phyloP scores from a whole-genome alignment of 2,329 filamentous ascomycete species.

The Hymenotorrendiella dingleyae region DNA sequence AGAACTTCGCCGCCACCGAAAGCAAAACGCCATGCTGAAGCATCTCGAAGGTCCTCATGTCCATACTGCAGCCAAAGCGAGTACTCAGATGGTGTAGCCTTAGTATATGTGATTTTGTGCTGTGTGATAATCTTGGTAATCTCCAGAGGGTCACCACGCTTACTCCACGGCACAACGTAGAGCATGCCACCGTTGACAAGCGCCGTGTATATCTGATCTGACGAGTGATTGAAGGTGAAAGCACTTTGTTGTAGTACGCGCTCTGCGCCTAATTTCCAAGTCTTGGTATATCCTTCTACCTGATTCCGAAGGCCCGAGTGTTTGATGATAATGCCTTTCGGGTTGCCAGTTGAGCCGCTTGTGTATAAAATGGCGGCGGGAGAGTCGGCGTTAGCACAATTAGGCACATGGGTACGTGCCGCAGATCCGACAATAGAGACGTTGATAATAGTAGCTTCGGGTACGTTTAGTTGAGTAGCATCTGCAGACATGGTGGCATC shows the following conservation, averaged over 20 bases:
- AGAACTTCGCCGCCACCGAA: slow-evolving; percentile 5
- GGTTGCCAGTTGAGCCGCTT: slow-evolving; percentile 12
- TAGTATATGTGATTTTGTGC: slow-evolving; percentile 1
- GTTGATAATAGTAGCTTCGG: not conserved
- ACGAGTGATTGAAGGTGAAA: slow-evolving; percentile 7
- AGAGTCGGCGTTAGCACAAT: not conserved
- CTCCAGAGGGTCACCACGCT: slow-evolving; percentile 3
- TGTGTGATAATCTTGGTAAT: not conserved
- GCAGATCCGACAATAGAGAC: not conserved
- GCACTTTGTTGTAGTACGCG: slow-evolving; percentile 9
- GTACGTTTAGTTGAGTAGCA: not conserved
- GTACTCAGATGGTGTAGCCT: slow-evolving; percentile 7
- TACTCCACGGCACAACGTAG: not conserved
- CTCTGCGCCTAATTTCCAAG: not conserved
- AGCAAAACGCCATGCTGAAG: not conserved
- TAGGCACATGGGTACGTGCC: not conserved
- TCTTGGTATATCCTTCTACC: slow-evolving; percentile 9
- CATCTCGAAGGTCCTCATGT: not conserved
- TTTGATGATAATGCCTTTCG: slow-evolving; percentile 20
- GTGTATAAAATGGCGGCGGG: slow-evolving; percentile 11
- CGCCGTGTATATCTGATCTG: slow-evolving; percentile 4
- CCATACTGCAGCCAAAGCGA: slow-evolving; percentile 1
- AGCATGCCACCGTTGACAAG: slow-evolving; percentile 8
- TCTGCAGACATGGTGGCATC: not conserved
- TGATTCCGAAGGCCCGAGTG: slow-evolving; percentile 14